Percentiles rank a stretch among this genome's conserved stretches.
Evolutionary conservation across 352 stramenopile genomes (phyloP).

Genomic region (Globisporangium canariense): DNA sequence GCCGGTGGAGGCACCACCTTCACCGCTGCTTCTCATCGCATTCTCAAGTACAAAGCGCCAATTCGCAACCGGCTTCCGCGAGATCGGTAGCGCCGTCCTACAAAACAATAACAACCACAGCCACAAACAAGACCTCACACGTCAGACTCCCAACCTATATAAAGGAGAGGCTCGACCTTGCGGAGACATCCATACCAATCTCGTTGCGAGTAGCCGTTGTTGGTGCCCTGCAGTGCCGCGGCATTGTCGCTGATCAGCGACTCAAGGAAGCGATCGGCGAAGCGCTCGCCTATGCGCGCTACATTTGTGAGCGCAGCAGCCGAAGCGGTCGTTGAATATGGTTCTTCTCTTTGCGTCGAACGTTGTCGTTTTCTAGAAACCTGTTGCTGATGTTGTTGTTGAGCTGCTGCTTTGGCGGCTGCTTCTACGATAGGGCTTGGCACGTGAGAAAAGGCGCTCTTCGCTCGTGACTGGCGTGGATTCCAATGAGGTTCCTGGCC

Average conservation of each 20-base stretch:
- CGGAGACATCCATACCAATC: slow-evolving; percentile 31
- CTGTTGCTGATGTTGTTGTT: slow-evolving; percentile 2
- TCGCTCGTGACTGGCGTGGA: not conserved
- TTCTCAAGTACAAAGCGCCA: slow-evolving; percentile 70
- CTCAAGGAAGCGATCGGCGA: slow-evolving; percentile 41
- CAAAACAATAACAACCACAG: not conserved
- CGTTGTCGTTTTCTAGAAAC: slow-evolving; percentile 43
- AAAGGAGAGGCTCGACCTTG: not conserved
- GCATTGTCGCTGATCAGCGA: slow-evolving; percentile 45
- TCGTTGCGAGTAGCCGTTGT: slow-evolving; percentile 31
- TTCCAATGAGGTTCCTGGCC: not conserved
- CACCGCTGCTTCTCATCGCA: slow-evolving; percentile 18
- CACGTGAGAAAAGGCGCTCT: slow-evolving; percentile 38
- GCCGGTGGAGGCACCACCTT: not conserved
- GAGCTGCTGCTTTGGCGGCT: slow-evolving; percentile 18
- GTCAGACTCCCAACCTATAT: not conserved
- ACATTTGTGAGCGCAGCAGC: slow-evolving; percentile 24
- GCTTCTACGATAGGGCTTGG: slow-evolving; percentile 38
- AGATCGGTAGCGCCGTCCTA: slow-evolving; percentile 54
- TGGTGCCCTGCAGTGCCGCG: slow-evolving; percentile 40
- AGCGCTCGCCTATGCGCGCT: slow-evolving; percentile 29
- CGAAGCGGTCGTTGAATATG: slow-evolving; percentile 16
- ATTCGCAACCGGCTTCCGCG: slow-evolving; percentile 62
- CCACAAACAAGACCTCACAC: not conserved
- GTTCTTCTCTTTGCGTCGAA: not conserved